Percentiles rank a stretch among this genome's conserved stretches.
These are phyloP conservation scores for Fusarium praegraminearum DNA, from an alignment of 2,329 filamentous ascomycete species.

Conservation along the genomic window DNA sequence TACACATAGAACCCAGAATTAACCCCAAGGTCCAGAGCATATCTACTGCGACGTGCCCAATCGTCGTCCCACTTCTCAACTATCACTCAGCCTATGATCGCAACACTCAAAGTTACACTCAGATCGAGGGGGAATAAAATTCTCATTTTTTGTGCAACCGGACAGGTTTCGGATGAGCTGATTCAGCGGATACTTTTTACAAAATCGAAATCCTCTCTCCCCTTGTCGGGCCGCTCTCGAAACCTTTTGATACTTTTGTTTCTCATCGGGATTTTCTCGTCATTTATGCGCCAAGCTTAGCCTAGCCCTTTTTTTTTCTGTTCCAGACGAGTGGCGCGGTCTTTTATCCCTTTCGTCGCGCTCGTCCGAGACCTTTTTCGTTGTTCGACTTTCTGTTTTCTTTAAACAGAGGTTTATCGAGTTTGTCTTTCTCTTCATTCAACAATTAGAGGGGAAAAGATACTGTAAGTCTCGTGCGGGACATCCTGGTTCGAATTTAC, in stretches of 20 bases:
- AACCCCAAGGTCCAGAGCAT: neutral
- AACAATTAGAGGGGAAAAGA: neutral
- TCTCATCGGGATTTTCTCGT: neutral
- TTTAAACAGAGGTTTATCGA: neutral
- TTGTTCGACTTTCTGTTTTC: constrained; percentile 18
- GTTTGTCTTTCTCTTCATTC: neutral
- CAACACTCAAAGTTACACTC: constrained; percentile 5
- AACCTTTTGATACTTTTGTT: constrained; percentile 9
- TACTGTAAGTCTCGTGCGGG: constrained; percentile 10
- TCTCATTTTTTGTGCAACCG: constrained; percentile 13
- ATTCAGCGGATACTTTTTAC: constrained; percentile 13
- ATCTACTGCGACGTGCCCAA: neutral
- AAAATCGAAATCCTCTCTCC: neutral
- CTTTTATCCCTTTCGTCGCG: constrained; percentile 7
- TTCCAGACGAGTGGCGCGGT: constrained; percentile 22
- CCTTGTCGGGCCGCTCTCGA: neutral
- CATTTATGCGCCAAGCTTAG: constrained; percentile 35
- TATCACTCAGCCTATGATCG: constrained; percentile 4
- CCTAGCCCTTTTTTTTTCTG: constrained; percentile 14
- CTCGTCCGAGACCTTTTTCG: constrained; percentile 1
- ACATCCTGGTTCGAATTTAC: neutral
- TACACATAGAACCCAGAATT: neutral
- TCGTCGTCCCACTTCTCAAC: constrained; percentile 5
- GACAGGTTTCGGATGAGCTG: constrained; percentile 37
- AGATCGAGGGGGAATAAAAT: constrained; percentile 3